Conservation (phyloP, 768 basidiomycete species). For the Pulveroboletus sp. region DNA sequence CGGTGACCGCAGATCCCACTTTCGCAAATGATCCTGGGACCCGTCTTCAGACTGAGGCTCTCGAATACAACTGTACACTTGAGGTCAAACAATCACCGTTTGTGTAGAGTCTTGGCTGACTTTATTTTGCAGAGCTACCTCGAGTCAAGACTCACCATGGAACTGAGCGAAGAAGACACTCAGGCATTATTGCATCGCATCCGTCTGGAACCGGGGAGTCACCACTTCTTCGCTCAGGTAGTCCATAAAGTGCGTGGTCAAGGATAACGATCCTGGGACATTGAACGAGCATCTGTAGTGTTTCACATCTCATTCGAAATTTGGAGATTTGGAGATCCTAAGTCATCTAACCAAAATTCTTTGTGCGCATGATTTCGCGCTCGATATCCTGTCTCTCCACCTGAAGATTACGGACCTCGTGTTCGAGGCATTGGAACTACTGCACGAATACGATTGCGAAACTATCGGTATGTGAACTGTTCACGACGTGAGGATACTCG, state of each 20-base stretch:
- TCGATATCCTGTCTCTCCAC: slow-evolving; percentile 73
- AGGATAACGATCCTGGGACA: not conserved
- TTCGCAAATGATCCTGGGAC: slow-evolving; percentile 47
- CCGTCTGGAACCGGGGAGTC: slow-evolving; percentile 55
- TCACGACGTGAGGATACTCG: not conserved
- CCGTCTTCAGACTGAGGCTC: slow-evolving; percentile 55
- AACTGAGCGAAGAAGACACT: slow-evolving; percentile 41
- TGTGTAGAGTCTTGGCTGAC: slow-evolving; percentile 1
- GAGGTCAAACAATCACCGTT: slow-evolving; percentile 39
- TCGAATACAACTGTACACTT: slow-evolving; percentile 57
- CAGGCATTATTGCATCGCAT: slow-evolving; percentile 37
- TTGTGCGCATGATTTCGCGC: slow-evolving; percentile 51
- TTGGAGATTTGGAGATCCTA: slow-evolving; percentile 65
- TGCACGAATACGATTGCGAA: slow-evolving; percentile 77
- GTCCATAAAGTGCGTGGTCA: slow-evolving; percentile 50
- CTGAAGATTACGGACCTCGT: slow-evolving; percentile 62
- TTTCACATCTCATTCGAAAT: slow-evolving; percentile 49
- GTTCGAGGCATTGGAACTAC: slow-evolving; percentile 55
- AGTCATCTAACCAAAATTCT: slow-evolving; percentile 70
- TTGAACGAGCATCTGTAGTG: slow-evolving; percentile 40
- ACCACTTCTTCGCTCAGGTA: slow-evolving; percentile 54
- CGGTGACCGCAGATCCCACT: slow-evolving; percentile 48
- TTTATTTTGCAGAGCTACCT: slow-evolving; percentile 38
- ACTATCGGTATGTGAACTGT: slow-evolving; percentile 59
- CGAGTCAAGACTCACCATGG: slow-evolving; percentile 55